Evolutionary conservation across 148 eudicot species (phyloP), one percentile per base, ranked within the genome.

Genomic region (Mesembryanthemum crystallinum): DNA sequence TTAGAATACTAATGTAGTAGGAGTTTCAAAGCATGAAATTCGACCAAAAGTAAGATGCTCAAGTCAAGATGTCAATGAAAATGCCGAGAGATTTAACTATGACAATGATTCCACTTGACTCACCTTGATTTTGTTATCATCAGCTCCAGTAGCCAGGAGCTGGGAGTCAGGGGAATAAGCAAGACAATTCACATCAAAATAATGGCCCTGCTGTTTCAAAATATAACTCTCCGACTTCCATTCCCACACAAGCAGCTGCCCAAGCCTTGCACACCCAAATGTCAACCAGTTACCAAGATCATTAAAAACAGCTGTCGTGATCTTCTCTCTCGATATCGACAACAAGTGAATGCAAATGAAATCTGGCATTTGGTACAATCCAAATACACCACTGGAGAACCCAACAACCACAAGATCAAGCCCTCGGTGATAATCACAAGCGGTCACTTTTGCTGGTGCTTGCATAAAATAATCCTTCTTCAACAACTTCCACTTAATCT

Each of bases 191-290:
- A 95, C 99, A 80, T 95, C 99, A 79, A 89, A 95, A 78, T 92
- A 95, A 84, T 95, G 99, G 6, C 99, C 99, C 82, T 95, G 99
- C 85, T 95, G 99, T 78, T 95, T 95, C 82, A 95, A 64, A 62
- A 92, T 91, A 82, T 95, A 95, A 83, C 91, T 95, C 83, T 92
- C 99, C 0, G 97, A 90, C 80, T 95, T 95, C 99, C 99, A 95
- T 78, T 95, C 99, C 99, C 99, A 95, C 23, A 95, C 99, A 67
- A 95, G 99, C 84, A 92, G 81, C 84, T 95, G 99, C 64, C 99
- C 99, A 43, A 95, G 90, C 82, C 85, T 95, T 8, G 99, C 92
- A 84, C 97, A 95, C 45, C 99, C 99, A 17, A 95, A 92, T 5
- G 94, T 87, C 75, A 95, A 82, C 99, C 99, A 95, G 75, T 92